Percentiles rank a stretch among this genome's conserved stretches.
These are phyloP conservation scores for Solanum paucissectum DNA, from an alignment of 257 asterid genomes.

Conservation along the genomic window DNA sequence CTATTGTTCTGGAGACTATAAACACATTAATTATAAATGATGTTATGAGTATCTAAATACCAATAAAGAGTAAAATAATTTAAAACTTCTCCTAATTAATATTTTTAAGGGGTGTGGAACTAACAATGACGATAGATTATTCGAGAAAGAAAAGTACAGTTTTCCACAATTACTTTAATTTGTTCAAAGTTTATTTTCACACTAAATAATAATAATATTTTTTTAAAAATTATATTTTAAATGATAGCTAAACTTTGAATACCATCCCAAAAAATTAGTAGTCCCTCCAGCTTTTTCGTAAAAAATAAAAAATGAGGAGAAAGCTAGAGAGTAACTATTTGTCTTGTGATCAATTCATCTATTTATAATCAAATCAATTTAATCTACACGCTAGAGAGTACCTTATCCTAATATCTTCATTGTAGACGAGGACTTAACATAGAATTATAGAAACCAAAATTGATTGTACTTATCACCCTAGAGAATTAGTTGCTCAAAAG, in stretches of 20 bases:
- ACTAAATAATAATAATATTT: background rate
- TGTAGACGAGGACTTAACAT: background rate
- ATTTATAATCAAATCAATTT: background rate
- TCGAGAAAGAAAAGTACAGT: background rate
- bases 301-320: background rate
- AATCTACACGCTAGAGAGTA: too few relatives aligned
- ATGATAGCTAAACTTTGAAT: background rate
- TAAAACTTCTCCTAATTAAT: background rate
- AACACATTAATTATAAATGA: background rate
- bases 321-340: background rate
- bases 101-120: background rate
- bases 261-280: background rate
- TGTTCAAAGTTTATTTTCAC: background rate
- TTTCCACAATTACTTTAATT: background rate
- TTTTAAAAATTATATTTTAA: background rate
- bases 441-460: background rate
- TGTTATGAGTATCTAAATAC: background rate
- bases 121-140: background rate
- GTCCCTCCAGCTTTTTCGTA: background rate
- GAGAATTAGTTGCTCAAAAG: background rate
- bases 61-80: background rate
- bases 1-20: background rate
- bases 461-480: too few relatives aligned
- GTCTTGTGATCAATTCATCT: background rate
- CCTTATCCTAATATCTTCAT: too few relatives aligned